Conservation (phyloP, 345 rosid species). For the Sisymbrium altissimum region DNA sequence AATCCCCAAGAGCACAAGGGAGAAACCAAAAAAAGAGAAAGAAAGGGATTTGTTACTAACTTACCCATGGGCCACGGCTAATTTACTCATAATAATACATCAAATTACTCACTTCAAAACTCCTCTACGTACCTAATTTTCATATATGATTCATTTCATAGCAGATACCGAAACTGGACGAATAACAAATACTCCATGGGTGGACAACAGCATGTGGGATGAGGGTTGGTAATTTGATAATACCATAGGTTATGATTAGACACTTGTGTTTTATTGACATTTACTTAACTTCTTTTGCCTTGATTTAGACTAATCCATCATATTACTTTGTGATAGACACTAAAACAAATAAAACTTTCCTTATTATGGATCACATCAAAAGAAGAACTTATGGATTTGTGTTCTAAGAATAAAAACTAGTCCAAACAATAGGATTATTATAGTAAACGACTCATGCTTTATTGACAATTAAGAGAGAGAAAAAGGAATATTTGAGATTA, state of each 20-base stretch:
- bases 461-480: not conserved
- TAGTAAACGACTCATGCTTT: not conserved
- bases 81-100: not conserved
- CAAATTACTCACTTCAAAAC: not conserved
- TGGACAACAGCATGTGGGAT: conserved; percentile 13
- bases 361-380: too few relatives aligned
- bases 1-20: too few relatives aligned
- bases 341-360: too few relatives aligned
- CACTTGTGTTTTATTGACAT: not conserved
- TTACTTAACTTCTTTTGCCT: conserved; percentile 2
- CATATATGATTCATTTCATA: not conserved
- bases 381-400: not conserved
- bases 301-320: not conserved
- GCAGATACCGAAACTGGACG: not conserved
- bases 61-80: too few relatives aligned
- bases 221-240: not conserved
- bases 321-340: not conserved
- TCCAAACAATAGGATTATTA: not conserved
- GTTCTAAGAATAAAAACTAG: not conserved
- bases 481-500: not conserved
- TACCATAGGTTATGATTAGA: not conserved
- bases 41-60: not conserved
- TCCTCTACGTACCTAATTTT: not conserved
- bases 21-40: too few relatives aligned
- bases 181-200: not conserved